Evolutionary conservation across 768 basidiomycete genomes (phyloP).

Genomic region (Kwoniella newhampshirensis): DNA sequence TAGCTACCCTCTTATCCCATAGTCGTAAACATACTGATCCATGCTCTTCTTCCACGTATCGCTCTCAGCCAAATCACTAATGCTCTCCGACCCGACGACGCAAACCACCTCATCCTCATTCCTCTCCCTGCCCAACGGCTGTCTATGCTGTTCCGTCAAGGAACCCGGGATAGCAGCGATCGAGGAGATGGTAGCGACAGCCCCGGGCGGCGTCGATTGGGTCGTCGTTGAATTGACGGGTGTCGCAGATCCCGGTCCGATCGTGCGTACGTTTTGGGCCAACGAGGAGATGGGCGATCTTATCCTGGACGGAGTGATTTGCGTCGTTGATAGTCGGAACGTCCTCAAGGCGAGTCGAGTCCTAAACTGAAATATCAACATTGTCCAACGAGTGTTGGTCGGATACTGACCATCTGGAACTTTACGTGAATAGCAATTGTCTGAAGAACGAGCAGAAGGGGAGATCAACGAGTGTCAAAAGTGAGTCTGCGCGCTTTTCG

Average conservation of each 20-base stretch:
- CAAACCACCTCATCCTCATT: conserved; percentile 69
- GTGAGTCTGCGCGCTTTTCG: conserved; percentile 28
- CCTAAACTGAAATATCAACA: conserved; percentile 14
- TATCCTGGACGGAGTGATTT: conserved; percentile 76
- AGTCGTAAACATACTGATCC: too few species aligned
- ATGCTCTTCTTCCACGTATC: conserved; percentile 3
- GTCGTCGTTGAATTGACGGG: conserved; percentile 95
- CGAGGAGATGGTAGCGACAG: conserved; percentile 63
- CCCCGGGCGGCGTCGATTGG: conserved; percentile 65
- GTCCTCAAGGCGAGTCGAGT: conserved; percentile 59
- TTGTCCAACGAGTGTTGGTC: background rate
- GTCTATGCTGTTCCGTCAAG: conserved; percentile 97
- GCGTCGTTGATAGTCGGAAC: conserved; percentile 86
- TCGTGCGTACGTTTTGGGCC: conserved; percentile 55
- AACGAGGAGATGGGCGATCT: conserved; percentile 57
- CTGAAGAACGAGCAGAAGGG: conserved; percentile 69
- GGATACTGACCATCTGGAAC: background rate
- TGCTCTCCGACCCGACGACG: conserved; percentile 63
- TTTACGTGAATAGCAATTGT: conserved; percentile 73
- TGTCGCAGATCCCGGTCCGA: conserved; percentile 84
- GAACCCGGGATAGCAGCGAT: conserved; percentile 91
- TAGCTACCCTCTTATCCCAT: conserved; percentile 55
- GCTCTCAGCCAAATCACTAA: conserved; percentile 75
- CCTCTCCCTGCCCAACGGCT: conserved; percentile 91
- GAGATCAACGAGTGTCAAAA: conserved; percentile 63